phyloP scores from a whole-genome alignment of 495 filamentous ascomycete species.

The Trichocladium uniseriatum region DNA sequence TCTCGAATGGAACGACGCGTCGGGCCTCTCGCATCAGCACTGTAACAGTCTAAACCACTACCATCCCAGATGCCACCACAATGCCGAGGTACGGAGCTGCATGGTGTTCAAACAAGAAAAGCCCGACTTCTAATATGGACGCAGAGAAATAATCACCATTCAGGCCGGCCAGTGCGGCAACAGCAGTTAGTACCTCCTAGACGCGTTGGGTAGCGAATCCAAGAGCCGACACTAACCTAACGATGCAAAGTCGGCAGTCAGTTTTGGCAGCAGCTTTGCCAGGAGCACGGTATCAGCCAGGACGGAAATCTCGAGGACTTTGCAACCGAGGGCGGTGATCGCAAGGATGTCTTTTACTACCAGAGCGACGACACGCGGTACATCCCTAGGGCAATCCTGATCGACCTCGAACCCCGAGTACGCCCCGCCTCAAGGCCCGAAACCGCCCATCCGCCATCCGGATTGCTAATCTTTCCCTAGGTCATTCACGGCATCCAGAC shows the following conservation, averaged over 20 bases:
- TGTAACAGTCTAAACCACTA: neutral
- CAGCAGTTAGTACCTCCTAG: slow-evolving; percentile 61
- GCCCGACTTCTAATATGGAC: neutral
- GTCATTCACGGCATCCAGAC: slow-evolving; percentile 88
- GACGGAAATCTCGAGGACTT: slow-evolving; percentile 95
- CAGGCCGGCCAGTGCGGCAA: slow-evolving; percentile 99
- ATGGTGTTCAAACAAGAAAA: neutral
- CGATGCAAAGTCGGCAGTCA: slow-evolving; percentile 65
- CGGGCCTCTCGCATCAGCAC: neutral
- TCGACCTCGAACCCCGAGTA: slow-evolving; percentile 90
- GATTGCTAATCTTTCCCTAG: slow-evolving; percentile 27
- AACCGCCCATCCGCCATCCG: neutral
- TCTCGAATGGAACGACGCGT: slow-evolving; percentile 12
- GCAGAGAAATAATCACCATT: slow-evolving; percentile 96
- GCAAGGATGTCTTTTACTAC: slow-evolving; percentile 99
- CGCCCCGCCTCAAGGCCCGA: slow-evolving; percentile 9
- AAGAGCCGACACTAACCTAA: slow-evolving; percentile 9
- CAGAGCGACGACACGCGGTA: slow-evolving; percentile 97
- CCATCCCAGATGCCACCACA: slow-evolving; percentile 25
- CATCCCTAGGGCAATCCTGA: slow-evolving; percentile 89
- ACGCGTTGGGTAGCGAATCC: neutral
- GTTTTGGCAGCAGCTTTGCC: slow-evolving; percentile 96
- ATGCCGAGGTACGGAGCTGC: slow-evolving; percentile 40
- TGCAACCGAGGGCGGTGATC: slow-evolving; percentile 90
- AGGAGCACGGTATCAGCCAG: slow-evolving; percentile 94